These are phyloP conservation scores for Conticribra guillardii DNA, from an alignment of 108 stramenopile species.

Conservation along the genomic window DNA sequence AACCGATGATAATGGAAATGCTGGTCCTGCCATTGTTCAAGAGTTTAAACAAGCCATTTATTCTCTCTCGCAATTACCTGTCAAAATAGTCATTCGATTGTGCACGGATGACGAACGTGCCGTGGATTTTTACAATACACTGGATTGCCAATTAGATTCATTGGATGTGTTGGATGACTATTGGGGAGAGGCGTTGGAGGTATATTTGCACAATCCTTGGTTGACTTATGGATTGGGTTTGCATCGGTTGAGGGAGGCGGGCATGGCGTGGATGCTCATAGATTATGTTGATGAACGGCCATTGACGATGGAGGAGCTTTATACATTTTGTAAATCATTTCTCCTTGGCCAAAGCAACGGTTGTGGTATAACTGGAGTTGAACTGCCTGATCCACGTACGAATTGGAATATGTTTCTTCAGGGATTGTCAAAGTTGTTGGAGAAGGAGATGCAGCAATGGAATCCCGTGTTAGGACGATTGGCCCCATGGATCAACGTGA, in stretches of 20 bases:
- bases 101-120: slow-evolving; percentile 45
- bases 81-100: slow-evolving; percentile 36
- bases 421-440: neutral
- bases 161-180: slow-evolving; percentile 58
- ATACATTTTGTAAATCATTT: slow-evolving; percentile 16
- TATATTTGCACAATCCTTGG: slow-evolving; percentile 53
- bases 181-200: slow-evolving; percentile 58
- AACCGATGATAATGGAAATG: slow-evolving; percentile 38
- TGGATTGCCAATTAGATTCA: slow-evolving; percentile 1
- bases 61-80: slow-evolving; percentile 26
- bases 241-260: slow-evolving; percentile 55
- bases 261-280: slow-evolving; percentile 25
- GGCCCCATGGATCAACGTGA: slow-evolving; percentile 48
- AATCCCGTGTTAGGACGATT: slow-evolving; percentile 38
- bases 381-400: slow-evolving; percentile 11
- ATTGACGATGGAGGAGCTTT: slow-evolving; percentile 6
- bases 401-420: neutral
- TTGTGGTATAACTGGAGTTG: neutral
- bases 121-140: slow-evolving; percentile 44
- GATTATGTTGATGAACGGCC: slow-evolving; percentile 51
- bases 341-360: slow-evolving; percentile 10
- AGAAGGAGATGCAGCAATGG: slow-evolving; percentile 47
- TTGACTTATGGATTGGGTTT: slow-evolving; percentile 55
- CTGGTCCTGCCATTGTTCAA: neutral
- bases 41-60: slow-evolving; percentile 19